A percentile compares a stretch with the other conserved stretches of the same genome.
These are phyloP conservation scores for Pelargonium fulgidum DNA, from an alignment of 441 rosid species.

Conservation along the genomic window DNA sequence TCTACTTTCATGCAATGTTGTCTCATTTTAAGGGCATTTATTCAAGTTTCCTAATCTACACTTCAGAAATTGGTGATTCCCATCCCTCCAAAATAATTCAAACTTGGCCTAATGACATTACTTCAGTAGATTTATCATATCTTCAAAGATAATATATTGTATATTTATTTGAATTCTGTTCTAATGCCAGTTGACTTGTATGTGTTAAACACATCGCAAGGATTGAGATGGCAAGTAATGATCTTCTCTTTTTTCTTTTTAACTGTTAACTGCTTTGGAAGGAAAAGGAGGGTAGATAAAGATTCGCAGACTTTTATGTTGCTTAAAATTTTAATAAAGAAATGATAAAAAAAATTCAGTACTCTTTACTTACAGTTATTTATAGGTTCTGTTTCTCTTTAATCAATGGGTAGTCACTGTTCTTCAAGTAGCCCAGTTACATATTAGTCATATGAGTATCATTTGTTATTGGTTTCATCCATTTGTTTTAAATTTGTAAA, in stretches of 20 bases:
- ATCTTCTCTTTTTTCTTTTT: neutral
- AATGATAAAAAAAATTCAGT: neutral
- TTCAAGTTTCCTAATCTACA: neutral
- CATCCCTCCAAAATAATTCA: neutral
- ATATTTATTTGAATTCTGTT: neutral
- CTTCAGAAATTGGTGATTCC: neutral
- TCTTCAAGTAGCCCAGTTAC: no score
- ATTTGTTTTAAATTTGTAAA: neutral
- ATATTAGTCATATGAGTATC: neutral
- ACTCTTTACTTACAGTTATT: neutral
- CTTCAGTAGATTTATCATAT: neutral
- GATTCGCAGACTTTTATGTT: no score
- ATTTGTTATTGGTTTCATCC: neutral
- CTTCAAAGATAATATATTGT: neutral
- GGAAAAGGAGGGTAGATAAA: no score
- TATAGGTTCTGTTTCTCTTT: no score
- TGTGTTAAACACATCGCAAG: neutral
- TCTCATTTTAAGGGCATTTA: no score
- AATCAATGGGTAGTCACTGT: no score
- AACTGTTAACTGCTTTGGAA: no score
- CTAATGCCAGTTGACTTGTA: neutral
- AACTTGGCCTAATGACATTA: neutral
- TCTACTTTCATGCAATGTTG: neutral
- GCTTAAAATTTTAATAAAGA: no score
- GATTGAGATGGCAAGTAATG: neutral